A percentile compares a stretch with the other conserved stretches of the same genome.
These are phyloP conservation scores for Filosporella fistucella DNA, from an alignment of 495 filamentous ascomycete genomes.

Conservation along the genomic window DNA sequence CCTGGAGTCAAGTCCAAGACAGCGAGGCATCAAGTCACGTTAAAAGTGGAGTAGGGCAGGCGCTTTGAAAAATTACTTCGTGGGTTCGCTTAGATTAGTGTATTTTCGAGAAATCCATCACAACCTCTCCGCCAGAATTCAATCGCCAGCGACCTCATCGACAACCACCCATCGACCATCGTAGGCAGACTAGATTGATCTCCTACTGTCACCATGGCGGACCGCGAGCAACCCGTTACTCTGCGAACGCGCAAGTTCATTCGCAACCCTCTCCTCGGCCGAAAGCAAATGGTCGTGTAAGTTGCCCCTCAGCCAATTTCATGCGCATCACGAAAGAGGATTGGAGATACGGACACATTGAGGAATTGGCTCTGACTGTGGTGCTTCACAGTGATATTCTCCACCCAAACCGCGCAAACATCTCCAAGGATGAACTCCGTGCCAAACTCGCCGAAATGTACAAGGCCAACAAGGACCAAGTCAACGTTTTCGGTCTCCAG, in stretches of 20 bases:
- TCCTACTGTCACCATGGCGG: constrained; percentile 70
- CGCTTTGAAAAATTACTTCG: too few species aligned
- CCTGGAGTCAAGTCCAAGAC: too few species aligned
- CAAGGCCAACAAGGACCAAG: constrained; percentile 94
- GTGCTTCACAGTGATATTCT: constrained; percentile 79
- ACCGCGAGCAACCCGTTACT: constrained; percentile 79
- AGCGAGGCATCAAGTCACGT: too few species aligned
- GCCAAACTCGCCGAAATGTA: constrained; percentile 91
- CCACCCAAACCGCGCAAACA: constrained; percentile 96
- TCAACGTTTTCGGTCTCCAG: constrained; percentile 96
- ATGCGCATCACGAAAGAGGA: background rate
- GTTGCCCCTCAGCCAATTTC: constrained; percentile 34
- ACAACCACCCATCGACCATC: too few species aligned
- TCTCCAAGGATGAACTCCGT: constrained; percentile 98
- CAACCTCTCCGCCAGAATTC: too few species aligned
- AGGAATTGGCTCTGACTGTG: constrained; percentile 15
- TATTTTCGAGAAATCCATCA: too few species aligned
- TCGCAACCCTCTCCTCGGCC: constrained; percentile 94
- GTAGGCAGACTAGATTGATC: constrained; percentile 18
- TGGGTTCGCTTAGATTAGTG: too few species aligned
- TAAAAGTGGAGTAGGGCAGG: too few species aligned
- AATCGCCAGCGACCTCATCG: too few species aligned
- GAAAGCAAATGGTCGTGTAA: constrained; percentile 99
- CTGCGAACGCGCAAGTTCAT: constrained; percentile 99
- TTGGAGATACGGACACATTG: constrained; percentile 8